Percentiles rank a stretch among this genome's conserved stretches.
Evolutionary conservation across 371 early-diverging fungal genomes (phyloP).

Genomic region (Umbelopsis sp.): DNA sequence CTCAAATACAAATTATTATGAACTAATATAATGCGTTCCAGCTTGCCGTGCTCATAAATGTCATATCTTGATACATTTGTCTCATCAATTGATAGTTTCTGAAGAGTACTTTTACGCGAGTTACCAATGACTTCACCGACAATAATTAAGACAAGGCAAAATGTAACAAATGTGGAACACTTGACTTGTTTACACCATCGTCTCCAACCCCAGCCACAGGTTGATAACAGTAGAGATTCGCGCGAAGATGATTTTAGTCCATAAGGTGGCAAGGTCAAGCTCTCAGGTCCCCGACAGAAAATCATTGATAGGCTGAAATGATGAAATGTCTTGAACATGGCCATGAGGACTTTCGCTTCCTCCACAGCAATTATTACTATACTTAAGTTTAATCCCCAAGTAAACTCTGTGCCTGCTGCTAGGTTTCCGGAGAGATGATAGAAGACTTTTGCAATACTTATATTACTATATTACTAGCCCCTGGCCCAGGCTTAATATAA

Average conservation of each 20-base stretch:
- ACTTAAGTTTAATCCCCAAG: slow-evolving; percentile 2
- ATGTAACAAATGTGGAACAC: background rate
- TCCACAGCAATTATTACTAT: background rate
- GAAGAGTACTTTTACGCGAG: background rate
- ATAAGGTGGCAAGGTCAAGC: no score
- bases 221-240: background rate
- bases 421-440: slow-evolving; percentile 1
- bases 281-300: no score
- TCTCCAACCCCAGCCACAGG: background rate
- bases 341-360: background rate
- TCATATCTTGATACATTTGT: background rate
- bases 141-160: slow-evolving; percentile 4
- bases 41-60: background rate
- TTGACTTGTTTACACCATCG: slow-evolving; percentile 5
- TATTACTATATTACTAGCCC: background rate
- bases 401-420: background rate
- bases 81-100: background rate
- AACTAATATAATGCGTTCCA: background rate
- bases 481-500: slow-evolving; percentile 1
- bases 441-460: background rate
- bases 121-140: slow-evolving; percentile 4
- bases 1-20: background rate
- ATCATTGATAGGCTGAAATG: background rate
- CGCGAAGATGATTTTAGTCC: no score
- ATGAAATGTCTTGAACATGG: background rate